phyloP scores from a whole-genome alignment of 345 rosid genomes.

The Litchi chinensis region DNA sequence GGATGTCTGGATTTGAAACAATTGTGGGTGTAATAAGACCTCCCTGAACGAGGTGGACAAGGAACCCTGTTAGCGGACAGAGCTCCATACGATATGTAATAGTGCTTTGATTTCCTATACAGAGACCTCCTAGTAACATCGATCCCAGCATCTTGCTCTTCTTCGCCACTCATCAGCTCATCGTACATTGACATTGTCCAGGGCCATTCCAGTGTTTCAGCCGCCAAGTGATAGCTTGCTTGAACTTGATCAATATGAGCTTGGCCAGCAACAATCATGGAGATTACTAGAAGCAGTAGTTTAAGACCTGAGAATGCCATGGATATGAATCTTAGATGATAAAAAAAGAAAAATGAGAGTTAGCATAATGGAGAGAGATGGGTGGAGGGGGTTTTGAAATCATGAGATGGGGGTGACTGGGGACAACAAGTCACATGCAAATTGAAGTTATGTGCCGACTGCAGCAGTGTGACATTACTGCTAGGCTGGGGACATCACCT shows the following conservation, averaged over 20 bases:
- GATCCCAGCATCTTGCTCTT: slow-evolving; percentile 12
- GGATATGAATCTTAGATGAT: not conserved
- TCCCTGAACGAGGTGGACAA: slow-evolving; percentile 87
- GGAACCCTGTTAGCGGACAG: slow-evolving; percentile 77
- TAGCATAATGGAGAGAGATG: not conserved
- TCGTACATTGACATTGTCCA: slow-evolving; percentile 12
- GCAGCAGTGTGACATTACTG: not conserved
- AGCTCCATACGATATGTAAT: slow-evolving; percentile 89
- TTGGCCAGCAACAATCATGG: not conserved
- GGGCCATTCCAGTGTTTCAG: slow-evolving; percentile 16
- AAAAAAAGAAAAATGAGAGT: not conserved
- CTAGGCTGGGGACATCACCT: not conserved
- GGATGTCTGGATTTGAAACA: slow-evolving; percentile 59
- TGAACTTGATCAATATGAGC: slow-evolving; percentile 8
- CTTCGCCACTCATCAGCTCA: slow-evolving; percentile 6
- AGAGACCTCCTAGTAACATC: slow-evolving; percentile 43
- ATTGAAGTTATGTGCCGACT: slow-evolving; percentile 21
- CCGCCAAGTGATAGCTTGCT: slow-evolving; percentile 7
- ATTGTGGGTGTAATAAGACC: slow-evolving; percentile 85
- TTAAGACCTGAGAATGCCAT: slow-evolving; percentile 19
- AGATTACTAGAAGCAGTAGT: not conserved
- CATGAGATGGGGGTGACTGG: not conserved
- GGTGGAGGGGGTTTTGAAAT: not conserved
- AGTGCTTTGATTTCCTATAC: slow-evolving; percentile 57
- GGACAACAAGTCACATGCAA: slow-evolving; percentile 27